Base-by-base conservation (phyloP, 345 rosid species). In the Arabidopsis suecica region DNA sequence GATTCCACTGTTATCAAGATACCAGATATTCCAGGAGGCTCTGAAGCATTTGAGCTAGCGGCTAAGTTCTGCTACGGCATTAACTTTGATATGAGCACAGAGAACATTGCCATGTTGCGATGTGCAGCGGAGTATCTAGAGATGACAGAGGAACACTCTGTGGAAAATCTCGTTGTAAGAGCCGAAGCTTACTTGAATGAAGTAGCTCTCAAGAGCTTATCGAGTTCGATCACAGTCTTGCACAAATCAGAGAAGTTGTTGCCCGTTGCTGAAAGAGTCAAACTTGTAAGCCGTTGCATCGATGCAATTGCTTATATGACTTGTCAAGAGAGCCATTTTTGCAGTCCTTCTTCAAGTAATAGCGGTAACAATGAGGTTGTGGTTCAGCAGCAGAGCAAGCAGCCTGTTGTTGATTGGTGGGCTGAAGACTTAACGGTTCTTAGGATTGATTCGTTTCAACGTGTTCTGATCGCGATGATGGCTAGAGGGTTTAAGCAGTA, bases 61-160 rank as follows among this genome's bases (percentile, higher is more conserved):
- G 90, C 97, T 12, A 91, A 93, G 66, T 93, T 91, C 86, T 93
- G 96, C 22, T 93, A 91, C 20, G 97, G 97, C 70, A 93, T 93
- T 72, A 87, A 89, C 70, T 93, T 93, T 28, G 98, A 91, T 77
- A 91, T 93, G 61, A 74, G 79, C 74, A 82, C 91, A 5, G 88
- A 87, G 69, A 93, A 93, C 87, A 87, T 93, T 44, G 90, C 97
- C 6, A 60, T 65, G 85, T 86, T 89, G 12, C 85, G 97, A 53
- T 93, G 97, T 23, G 88, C 69, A 13, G 96, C 98, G 0, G 98
- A 93, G 85, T 85, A 84, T 78, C 88, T 93, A 5, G 96, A 91
- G 77, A 91, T 93, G 98, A 88, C 89, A 0, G 98, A 93, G 80
- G 93, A 88, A 61, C 84, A 84, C 36, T 85, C 87, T 1, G 90